Evolutionary conservation across 2,329 filamentous ascomycete species (phyloP).

Genomic region (Mariannaea elegans): DNA sequence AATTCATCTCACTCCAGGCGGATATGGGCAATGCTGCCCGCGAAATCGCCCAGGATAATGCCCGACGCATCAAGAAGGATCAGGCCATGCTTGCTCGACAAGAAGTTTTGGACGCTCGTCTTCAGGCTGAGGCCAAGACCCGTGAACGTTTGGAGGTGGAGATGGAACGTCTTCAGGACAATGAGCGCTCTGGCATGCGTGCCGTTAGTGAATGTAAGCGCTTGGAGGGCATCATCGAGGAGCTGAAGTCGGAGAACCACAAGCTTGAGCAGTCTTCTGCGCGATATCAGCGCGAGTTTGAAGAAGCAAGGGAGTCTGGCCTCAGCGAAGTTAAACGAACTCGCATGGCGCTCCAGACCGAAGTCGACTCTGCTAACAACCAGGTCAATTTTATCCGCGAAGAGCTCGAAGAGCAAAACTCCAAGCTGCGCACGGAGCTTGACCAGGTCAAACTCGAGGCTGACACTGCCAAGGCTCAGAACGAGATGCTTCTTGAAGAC

Average conservation of each 20-base stretch:
- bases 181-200: constrained; percentile 71
- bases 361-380: constrained; percentile 84
- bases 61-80: constrained; percentile 80
- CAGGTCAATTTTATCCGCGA: constrained; percentile 85
- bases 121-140: constrained; percentile 78
- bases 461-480: constrained; percentile 81
- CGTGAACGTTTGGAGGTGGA: constrained; percentile 73
- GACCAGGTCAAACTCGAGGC: constrained; percentile 81
- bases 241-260: constrained; percentile 73
- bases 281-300: constrained; percentile 81
- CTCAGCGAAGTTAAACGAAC: constrained; percentile 83
- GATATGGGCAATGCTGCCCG: constrained; percentile 84
- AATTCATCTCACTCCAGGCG: constrained; percentile 85
- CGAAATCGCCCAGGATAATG: constrained; percentile 85
- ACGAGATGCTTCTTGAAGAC: constrained; percentile 86
- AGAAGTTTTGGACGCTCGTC: constrained; percentile 79
- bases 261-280: constrained; percentile 75
- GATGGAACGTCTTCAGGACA: constrained; percentile 70
- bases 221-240: constrained; percentile 62
- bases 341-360: constrained; percentile 79
- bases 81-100: constrained; percentile 81
- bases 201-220: constrained; percentile 70
- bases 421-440: constrained; percentile 75
- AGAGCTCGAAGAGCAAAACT: constrained; percentile 82
- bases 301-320: constrained; percentile 82